Base-by-base conservation (phyloP, 169 alveolate genomes). In the Cryptosporidium ryanae region DNA sequence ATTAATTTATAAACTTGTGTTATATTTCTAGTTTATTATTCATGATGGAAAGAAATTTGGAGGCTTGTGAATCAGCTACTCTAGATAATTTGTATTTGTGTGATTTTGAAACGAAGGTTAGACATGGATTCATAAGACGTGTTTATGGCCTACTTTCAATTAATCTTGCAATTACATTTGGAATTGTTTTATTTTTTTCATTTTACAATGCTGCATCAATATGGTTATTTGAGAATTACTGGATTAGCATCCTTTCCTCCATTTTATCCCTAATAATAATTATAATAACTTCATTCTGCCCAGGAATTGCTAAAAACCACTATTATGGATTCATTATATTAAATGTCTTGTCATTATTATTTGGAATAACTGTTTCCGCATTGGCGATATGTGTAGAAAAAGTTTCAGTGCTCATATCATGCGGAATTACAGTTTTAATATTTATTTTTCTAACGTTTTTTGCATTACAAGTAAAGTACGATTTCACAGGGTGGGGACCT, bases 71-170 rank as follows among this genome's bases (percentile, higher is more conserved):
- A n/a, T 10, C 4, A 7, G 34, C 15, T 27, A 23, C 38, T 50
- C 23, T 49, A 17, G 13, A 34, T 15, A 21, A 52, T 5, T n/a
- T 49, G 27, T 27, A 27, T 55, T 50, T 68, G 18, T 50, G 66
- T 27, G 50, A 68, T 21, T 29, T 68, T 17, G 83, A 68, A 23
- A 68, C 50, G 13, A 76, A 59, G 27, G 68, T 93, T n/a, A 81
- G 95, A 46, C 96, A 94, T 84, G 96, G 91, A 29, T 94, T 94
- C 76, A 91, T 94, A 31, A 92, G 84, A 61, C 93, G 94, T 67
- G 97, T 94, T 17, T 94, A 93, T 70, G 65, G 91, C 44, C 90
- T 94, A n/a, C 90, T 94, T 18, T 84, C 93, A 21, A 65, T 92
- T 13, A 94, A 93, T 50, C 82, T 94, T 8, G 48, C 91, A 15